Percentiles rank a stretch among this genome's conserved stretches.
Evolutionary conservation across 2,329 filamentous ascomycete species (phyloP).

Genomic region (Colletotrichum liriopes): DNA sequence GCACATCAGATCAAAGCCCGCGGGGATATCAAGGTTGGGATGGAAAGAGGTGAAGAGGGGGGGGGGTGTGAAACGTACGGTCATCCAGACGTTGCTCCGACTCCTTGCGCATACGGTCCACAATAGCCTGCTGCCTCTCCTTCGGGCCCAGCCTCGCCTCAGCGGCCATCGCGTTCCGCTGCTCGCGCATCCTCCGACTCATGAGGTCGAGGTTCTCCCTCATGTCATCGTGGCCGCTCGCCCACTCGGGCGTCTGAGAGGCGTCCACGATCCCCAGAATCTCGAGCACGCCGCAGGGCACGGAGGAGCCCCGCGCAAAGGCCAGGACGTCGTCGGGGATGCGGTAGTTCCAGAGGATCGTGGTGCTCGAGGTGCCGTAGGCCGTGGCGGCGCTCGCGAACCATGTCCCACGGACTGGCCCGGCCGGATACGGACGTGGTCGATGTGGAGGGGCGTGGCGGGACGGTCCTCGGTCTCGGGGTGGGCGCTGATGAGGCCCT

Average conservation of each 20-base stretch:
- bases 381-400: constrained; percentile 72
- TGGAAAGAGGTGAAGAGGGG: not conserved
- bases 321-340: constrained; percentile 67
- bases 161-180: constrained; percentile 57
- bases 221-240: constrained; percentile 58
- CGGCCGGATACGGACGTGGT: constrained; percentile 60
- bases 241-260: constrained; percentile 70
- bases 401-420: constrained; percentile 62
- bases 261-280: constrained; percentile 66
- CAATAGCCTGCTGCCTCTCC: constrained; percentile 58
- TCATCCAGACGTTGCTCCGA: constrained; percentile 62
- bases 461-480: constrained; percentile 50
- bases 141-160: constrained; percentile 62
- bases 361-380: constrained; percentile 67
- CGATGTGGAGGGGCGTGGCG: constrained; percentile 59
- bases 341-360: constrained; percentile 73
- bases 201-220: constrained; percentile 55
- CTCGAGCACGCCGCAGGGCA: constrained; percentile 74
- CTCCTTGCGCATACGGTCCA: constrained; percentile 60
- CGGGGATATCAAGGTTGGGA: too few relatives aligned
- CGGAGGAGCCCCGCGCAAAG: constrained; percentile 66
- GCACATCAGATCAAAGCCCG: not conserved
- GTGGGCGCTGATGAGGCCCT: constrained; percentile 64
- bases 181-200: constrained; percentile 56
- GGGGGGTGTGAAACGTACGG: constrained; percentile 53